Evolutionary conservation across 1,139 yeast species (phyloP).

Genomic region (Yamadazyma atmosphaerica): DNA sequence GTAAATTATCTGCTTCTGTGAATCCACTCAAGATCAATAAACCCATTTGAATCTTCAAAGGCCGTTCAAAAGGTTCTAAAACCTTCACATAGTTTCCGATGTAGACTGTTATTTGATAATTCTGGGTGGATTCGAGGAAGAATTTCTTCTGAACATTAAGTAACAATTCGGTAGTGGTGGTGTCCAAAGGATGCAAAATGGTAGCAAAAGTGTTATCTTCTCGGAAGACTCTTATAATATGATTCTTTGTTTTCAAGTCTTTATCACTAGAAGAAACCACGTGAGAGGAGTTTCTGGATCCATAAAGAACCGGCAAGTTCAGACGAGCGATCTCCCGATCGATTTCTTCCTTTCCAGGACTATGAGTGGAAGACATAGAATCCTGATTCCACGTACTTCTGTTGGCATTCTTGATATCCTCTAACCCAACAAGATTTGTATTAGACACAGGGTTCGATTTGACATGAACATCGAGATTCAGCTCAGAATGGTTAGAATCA

Average conservation of each 20-base stretch:
- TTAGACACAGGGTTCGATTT: not conserved
- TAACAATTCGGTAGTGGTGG: conserved; percentile 75
- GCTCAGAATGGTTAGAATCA: conserved; percentile 8
- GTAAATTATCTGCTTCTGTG: conserved; percentile 69
- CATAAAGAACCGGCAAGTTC: conserved; percentile 39
- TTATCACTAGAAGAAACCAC: conserved; percentile 19
- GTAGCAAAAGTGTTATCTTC: conserved; percentile 85
- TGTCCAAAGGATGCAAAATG: conserved; percentile 69
- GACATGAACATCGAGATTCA: not conserved
- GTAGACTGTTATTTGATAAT: conserved; percentile 76
- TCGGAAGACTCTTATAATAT: conserved; percentile 68
- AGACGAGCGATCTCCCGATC: conserved; percentile 2
- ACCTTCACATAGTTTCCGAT: conserved; percentile 81
- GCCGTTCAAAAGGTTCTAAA: conserved; percentile 70
- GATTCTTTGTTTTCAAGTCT: conserved; percentile 36
- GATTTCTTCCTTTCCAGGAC: conserved; percentile 5
- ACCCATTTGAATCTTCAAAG: conserved; percentile 75
- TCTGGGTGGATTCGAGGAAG: conserved; percentile 66
- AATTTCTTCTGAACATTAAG: conserved; percentile 72
- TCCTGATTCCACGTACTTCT: not conserved
- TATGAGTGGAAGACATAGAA: not conserved
- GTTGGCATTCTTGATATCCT: not conserved
- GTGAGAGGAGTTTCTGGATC: conserved; percentile 30
- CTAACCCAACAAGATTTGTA: not conserved
- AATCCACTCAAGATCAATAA: conserved; percentile 79